Evolutionary conservation across 2,329 filamentous ascomycete genomes (phyloP).

Genomic region (Rachicladosporium sp.): DNA sequence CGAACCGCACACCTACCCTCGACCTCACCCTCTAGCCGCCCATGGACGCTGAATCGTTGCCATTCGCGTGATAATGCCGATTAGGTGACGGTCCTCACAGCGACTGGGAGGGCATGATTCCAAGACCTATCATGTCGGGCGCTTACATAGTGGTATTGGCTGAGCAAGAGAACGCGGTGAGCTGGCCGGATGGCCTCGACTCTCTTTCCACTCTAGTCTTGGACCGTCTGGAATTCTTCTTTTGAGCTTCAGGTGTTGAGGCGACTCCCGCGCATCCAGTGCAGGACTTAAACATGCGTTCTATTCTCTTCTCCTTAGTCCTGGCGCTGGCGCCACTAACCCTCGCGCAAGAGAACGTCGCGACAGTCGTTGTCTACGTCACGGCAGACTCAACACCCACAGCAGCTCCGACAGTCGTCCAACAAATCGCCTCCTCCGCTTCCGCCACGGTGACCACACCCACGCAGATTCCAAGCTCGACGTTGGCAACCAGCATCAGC

Average conservation of each 20-base stretch:
- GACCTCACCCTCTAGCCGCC: conserved; percentile 5
- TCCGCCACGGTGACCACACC: background rate
- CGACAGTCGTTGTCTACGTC: conserved; percentile 1
- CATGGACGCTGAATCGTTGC: conserved; percentile 1
- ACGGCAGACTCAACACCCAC: background rate
- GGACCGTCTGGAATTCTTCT: background rate
- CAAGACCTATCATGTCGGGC: background rate
- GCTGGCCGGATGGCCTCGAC: conserved; percentile 1
- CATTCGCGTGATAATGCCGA: background rate
- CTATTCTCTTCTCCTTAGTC: background rate
- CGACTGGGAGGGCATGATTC: background rate
- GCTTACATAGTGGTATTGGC: background rate
- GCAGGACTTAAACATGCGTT: background rate
- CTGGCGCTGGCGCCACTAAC: background rate
- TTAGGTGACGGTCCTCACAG: background rate
- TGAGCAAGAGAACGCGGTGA: background rate
- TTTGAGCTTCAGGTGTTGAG: too few species aligned
- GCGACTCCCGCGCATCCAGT: background rate
- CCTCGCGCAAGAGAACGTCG: conserved; percentile 1
- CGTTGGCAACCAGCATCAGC: background rate
- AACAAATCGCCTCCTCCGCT: background rate
- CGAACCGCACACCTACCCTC: background rate
- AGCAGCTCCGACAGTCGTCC: background rate
- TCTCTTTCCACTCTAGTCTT: background rate
- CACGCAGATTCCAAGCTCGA: background rate